These are phyloP conservation scores for Pterocarpus santalinus DNA, from an alignment of 306 rosid species.

Conservation along the genomic window DNA sequence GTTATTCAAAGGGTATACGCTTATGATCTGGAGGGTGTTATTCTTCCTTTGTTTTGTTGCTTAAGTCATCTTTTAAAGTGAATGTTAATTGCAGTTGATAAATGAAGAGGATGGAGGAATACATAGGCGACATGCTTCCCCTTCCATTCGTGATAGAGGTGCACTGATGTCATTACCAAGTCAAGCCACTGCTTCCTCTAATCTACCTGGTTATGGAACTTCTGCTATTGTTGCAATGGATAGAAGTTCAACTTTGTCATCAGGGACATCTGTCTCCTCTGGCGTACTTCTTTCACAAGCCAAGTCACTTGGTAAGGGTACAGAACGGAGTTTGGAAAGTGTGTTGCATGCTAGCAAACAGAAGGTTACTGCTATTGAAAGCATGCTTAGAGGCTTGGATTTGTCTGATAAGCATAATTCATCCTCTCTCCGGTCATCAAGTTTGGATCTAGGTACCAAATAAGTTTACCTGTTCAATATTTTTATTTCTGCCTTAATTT, in stretches of 20 bases:
- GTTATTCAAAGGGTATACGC: slow-evolving; percentile 92
- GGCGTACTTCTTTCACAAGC: slow-evolving; percentile 78
- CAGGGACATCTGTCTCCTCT: slow-evolving; percentile 85
- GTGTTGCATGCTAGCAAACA: slow-evolving; percentile 97
- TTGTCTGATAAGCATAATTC: slow-evolving; percentile 82
- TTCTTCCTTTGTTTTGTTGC: slow-evolving; percentile 37
- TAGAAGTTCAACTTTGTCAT: slow-evolving; percentile 87
- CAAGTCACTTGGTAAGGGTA: slow-evolving; percentile 76
- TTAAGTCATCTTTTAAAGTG: slow-evolving; percentile 41
- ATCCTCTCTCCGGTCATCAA: slow-evolving; percentile 80
- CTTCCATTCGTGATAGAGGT: slow-evolving; percentile 96
- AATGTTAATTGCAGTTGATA: slow-evolving; percentile 70
- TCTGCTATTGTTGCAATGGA: slow-evolving; percentile 99
- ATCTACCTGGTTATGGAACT: slow-evolving; percentile 96
- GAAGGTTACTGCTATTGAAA: slow-evolving; percentile 93
- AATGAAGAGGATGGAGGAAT: slow-evolving; percentile 99
- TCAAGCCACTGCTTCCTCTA: slow-evolving; percentile 80
- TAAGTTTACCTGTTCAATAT: slow-evolving; percentile 51
- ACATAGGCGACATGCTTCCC: slow-evolving; percentile 98
- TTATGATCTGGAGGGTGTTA: slow-evolving; percentile 43
- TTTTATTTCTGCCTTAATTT: slow-evolving; percentile 40
- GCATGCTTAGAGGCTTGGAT: slow-evolving; percentile 98
- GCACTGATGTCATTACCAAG: slow-evolving; percentile 60
- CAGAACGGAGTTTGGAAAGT: slow-evolving; percentile 97
- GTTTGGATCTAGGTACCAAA: slow-evolving; percentile 99